Conservation (phyloP, 208 protist species). For the Strigomonas culicis region DNA sequence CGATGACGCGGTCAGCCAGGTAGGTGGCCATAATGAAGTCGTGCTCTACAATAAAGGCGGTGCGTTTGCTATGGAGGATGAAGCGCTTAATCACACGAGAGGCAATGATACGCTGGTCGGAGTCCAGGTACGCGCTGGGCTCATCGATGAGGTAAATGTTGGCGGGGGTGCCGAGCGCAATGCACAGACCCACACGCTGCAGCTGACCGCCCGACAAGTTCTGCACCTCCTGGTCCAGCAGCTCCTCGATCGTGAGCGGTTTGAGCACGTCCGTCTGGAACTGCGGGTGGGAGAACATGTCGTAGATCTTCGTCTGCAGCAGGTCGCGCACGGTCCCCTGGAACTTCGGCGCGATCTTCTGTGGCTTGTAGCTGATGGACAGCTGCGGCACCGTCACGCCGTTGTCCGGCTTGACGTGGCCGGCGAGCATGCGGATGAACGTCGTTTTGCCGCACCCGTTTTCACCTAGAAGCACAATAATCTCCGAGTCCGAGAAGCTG, state of each 20-base stretch:
- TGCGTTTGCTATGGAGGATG: conserved; percentile 99
- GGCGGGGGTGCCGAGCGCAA: conserved; percentile 98
- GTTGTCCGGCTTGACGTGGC: conserved; percentile 91
- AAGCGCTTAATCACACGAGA: conserved; percentile 98
- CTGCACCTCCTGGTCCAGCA: conserved; percentile 97
- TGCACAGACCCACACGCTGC: conserved; percentile 98
- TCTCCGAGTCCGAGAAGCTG: conserved; percentile 98
- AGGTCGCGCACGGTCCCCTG: conserved; percentile 94
- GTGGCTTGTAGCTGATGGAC: conserved; percentile 99
- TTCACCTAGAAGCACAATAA: conserved; percentile 99
- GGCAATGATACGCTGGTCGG: conserved; percentile 99
- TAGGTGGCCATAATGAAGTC: conserved; percentile 99
- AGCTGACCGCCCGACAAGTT: conserved; percentile 99
- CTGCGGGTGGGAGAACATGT: conserved; percentile 96
- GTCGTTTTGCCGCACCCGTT: conserved; percentile 99
- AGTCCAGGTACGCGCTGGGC: conserved; percentile 99
- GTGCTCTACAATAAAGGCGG: conserved; percentile 99
- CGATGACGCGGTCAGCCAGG: conserved; percentile 99
- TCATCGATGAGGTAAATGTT: conserved; percentile 99
- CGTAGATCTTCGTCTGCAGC: conserved; percentile 96
- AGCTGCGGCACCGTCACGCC: conserved; percentile 92
- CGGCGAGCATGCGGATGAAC: conserved; percentile 98
- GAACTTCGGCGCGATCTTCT: conserved; percentile 99
- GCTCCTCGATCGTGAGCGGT: conserved; percentile 97
- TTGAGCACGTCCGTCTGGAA: conserved; percentile 99